These are phyloP conservation scores for Mortierella sp. DNA, from an alignment of 371 early-diverging fungal genomes.

Conservation along the genomic window DNA sequence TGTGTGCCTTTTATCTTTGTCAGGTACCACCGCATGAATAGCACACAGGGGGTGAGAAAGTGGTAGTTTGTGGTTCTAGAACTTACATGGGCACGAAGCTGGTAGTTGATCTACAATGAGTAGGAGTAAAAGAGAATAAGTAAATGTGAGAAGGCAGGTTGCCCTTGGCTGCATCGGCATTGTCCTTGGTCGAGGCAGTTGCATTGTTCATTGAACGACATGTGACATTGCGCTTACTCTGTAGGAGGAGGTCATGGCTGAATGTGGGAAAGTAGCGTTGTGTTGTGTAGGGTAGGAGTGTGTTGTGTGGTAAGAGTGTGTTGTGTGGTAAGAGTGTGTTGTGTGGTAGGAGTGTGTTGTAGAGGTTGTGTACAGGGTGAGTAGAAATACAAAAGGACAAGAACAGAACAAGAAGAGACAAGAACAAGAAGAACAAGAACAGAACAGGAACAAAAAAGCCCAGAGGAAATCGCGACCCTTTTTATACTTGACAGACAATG, in stretches of 20 bases:
- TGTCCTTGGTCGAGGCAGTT: neutral
- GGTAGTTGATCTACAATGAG: conserved; percentile 72
- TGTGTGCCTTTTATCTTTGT: neutral
- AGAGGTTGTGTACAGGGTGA: conserved; percentile 26
- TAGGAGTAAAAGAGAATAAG: neutral
- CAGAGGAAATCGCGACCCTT: conserved; percentile 17
- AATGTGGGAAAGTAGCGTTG: neutral
- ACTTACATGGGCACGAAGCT: conserved; percentile 76
- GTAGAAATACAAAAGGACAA: conserved; percentile 18
- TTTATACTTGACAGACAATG: conserved; percentile 21
- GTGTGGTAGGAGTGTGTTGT: conserved; percentile 12
- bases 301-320: conserved; percentile 1
- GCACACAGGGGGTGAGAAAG: neutral
- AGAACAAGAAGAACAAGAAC: conserved; percentile 21
- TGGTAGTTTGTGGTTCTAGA: neutral
- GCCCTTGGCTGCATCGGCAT: neutral
- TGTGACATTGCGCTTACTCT: conserved; percentile 34
- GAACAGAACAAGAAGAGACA: conserved; percentile 19
- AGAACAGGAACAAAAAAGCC: conserved; percentile 12
- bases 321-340: conserved; percentile 7
- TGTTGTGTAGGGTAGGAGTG: conserved; percentile 1
- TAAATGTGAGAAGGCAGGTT: neutral
- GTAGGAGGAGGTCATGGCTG: conserved; percentile 56
- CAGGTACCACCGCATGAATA: neutral
- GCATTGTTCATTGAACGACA: conserved; percentile 1